Conservation (phyloP, 2,329 filamentous ascomycete genomes). For the Hymenoscyphus scutula region DNA sequence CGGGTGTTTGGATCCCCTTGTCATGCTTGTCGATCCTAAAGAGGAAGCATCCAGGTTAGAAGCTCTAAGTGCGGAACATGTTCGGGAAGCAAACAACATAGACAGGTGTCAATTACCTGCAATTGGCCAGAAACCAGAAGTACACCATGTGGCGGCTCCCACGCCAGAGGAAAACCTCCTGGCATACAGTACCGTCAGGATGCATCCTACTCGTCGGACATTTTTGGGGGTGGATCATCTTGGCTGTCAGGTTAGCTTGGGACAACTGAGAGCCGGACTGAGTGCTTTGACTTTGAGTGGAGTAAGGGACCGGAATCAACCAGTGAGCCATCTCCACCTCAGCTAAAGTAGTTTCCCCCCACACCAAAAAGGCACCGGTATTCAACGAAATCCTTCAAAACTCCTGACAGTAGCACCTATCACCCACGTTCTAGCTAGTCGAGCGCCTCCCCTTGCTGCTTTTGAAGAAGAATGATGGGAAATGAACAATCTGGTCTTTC, state of each 20-base stretch:
- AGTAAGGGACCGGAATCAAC: too few species aligned
- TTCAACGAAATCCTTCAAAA: background rate
- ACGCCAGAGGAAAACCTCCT: background rate
- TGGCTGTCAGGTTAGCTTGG: too few species aligned
- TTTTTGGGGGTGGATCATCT: too few species aligned
- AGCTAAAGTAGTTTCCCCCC: background rate
- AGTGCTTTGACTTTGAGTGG: too few species aligned
- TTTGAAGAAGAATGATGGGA: background rate
- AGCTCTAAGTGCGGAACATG: background rate
- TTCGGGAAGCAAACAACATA: background rate
- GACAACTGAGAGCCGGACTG: too few species aligned
- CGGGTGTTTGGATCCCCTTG: conserved; percentile 1
- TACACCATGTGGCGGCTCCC: background rate
- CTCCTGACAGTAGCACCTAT: background rate
- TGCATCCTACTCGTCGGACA: background rate
- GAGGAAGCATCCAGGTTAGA: background rate
- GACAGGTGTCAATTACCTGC: background rate
- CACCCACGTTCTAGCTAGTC: background rate
- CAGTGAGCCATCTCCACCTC: background rate
- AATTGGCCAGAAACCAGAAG: background rate
- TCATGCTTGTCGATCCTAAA: background rate
- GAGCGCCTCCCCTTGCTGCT: background rate
- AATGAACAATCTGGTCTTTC: too few species aligned
- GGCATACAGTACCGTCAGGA: background rate
- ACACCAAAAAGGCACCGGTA: background rate